These are phyloP conservation scores for Neophaeococcomyces aloes DNA, from an alignment of 2,329 filamentous ascomycete species.

Conservation along the genomic window DNA sequence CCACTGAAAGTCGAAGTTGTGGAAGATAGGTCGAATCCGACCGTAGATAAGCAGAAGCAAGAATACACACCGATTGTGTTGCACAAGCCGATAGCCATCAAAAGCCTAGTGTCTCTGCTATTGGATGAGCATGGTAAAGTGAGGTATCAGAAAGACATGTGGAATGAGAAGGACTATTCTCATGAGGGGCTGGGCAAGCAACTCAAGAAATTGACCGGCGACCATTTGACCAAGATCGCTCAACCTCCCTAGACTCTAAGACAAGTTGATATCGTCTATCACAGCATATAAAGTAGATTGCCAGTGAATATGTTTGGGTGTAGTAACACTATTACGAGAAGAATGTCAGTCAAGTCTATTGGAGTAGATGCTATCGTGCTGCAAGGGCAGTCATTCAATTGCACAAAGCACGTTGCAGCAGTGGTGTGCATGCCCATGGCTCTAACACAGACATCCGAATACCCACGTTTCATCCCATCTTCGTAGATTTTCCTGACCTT, in stretches of 20 bases:
- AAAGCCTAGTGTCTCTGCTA: conserved; percentile 32
- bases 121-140: conserved; percentile 34
- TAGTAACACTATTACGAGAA: too few species aligned
- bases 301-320: too few species aligned
- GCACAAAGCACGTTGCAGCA: too few species aligned
- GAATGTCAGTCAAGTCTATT: too few species aligned
- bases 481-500: too few species aligned
- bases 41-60: conserved; percentile 41
- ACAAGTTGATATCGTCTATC: not conserved
- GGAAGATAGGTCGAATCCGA: conserved; percentile 27
- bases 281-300: not conserved
- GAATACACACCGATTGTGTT: conserved; percentile 36
- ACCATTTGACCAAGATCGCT: conserved; percentile 36
- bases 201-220: conserved; percentile 42
- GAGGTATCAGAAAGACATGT: conserved; percentile 41
- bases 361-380: too few species aligned
- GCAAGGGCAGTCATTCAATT: too few species aligned
- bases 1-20: conserved; percentile 34
- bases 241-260: conserved; percentile 25
- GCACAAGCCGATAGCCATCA: conserved; percentile 29
- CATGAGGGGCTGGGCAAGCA: conserved; percentile 38
- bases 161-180: conserved; percentile 40
- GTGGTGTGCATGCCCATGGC: too few species aligned
- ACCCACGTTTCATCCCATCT: too few species aligned
- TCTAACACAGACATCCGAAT: too few species aligned